phyloP scores from a whole-genome alignment of 1,284 basidiomycete species.

The Moniliella sp. region DNA sequence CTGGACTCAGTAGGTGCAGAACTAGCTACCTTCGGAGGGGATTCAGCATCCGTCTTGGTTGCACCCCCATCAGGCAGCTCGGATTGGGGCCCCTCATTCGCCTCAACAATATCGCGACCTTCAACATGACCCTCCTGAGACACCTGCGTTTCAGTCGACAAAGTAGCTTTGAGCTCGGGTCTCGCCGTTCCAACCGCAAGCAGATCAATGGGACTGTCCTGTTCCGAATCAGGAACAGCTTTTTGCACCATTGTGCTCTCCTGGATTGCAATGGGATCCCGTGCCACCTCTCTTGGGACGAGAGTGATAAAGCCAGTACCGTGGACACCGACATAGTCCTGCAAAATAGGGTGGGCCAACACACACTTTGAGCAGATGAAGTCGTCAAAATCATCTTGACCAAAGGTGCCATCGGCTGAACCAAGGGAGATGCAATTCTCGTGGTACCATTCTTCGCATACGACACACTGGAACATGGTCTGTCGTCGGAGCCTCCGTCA shows the following conservation, averaged over 20 bases:
- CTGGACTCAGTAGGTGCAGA: not conserved
- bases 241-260: not conserved
- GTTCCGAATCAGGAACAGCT: no score
- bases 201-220: no score
- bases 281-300: slow-evolving; percentile 8
- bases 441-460: slow-evolving; percentile 36
- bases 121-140: no score
- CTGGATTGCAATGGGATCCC: not conserved
- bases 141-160: no score
- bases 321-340: slow-evolving; percentile 15
- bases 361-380: slow-evolving; percentile 11
- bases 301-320: slow-evolving; percentile 14
- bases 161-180: no score
- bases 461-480: slow-evolving; percentile 35
- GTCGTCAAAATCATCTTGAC: slow-evolving; percentile 1
- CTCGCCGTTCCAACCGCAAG: no score
- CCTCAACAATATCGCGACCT: no score
- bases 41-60: not conserved
- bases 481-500: no score
- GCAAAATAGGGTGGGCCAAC: slow-evolving; percentile 26
- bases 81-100: no score
- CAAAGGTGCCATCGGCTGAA: not conserved
- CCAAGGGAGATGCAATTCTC: slow-evolving; percentile 25
- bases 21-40: not conserved
- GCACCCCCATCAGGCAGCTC: no score